Percentiles rank a stretch among this genome's conserved stretches.
phyloP scores from a whole-genome alignment of 768 basidiomycete genomes.

The Gelatoporia subvermispora region DNA sequence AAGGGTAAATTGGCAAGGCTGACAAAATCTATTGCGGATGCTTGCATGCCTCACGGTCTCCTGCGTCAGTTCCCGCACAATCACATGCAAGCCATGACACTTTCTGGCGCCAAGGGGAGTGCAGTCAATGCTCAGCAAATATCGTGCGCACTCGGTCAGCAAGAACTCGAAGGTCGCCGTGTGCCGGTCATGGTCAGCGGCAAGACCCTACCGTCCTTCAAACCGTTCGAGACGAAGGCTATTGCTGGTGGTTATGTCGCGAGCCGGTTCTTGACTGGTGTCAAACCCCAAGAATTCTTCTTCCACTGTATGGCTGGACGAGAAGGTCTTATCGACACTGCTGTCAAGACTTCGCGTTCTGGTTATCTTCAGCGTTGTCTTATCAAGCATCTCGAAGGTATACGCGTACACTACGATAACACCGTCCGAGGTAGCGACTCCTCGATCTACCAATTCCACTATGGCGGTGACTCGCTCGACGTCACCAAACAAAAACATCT shows the following conservation, averaged over 20 bases:
- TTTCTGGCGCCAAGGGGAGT: constrained; percentile 96
- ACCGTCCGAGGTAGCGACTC: constrained; percentile 95
- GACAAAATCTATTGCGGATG: constrained; percentile 85
- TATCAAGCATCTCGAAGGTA: constrained; percentile 97
- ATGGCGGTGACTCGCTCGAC: constrained; percentile 94
- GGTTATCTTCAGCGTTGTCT: constrained; percentile 97
- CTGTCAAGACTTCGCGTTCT: constrained; percentile 97
- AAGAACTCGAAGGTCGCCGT: constrained; percentile 96
- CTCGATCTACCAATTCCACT: constrained; percentile 92
- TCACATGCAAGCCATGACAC: constrained; percentile 99
- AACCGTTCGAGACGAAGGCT: constrained; percentile 94
- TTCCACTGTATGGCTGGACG: constrained; percentile 99
- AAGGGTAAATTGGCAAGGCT: constrained; percentile 82
- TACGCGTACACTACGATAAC: constrained; percentile 95
- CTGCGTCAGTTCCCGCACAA: constrained; percentile 95
- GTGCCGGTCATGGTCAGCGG: constrained; percentile 99
- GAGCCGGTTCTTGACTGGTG: constrained; percentile 96
- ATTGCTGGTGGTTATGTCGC: constrained; percentile 98
- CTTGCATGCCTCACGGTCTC: constrained; percentile 80
- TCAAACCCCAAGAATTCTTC: constrained; percentile 98
- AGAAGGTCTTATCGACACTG: constrained; percentile 98
- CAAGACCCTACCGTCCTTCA: constrained; percentile 96
- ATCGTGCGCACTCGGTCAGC: constrained; percentile 96
- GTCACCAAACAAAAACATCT: constrained; percentile 97
- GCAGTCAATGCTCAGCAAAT: constrained; percentile 97